A percentile compares a stretch with the other conserved stretches of the same genome.
Conservation (phyloP, 2,329 filamentous ascomycete genomes). For the Aspergillus udagawae region DNA sequence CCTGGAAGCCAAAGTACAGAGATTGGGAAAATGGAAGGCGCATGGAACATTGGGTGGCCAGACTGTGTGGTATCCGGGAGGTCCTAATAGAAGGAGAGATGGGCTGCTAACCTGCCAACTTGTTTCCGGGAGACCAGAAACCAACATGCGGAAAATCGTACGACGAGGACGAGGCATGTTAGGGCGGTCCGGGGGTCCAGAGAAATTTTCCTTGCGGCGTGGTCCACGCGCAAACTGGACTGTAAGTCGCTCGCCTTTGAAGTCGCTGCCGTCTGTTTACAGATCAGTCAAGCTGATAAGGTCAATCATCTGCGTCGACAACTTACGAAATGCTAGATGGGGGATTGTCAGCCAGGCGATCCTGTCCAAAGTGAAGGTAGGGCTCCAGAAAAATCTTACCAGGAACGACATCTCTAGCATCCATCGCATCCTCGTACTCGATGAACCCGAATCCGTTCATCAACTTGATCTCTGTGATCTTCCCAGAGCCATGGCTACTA, state of each 20-base stretch:
- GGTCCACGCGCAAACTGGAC: slow-evolving; percentile 96
- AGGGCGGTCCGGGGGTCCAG: slow-evolving; percentile 60
- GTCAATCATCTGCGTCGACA: slow-evolving; percentile 54
- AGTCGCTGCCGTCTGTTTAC: slow-evolving; percentile 81
- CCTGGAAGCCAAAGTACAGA: slow-evolving; percentile 4
- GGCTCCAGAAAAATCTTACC: slow-evolving; percentile 56
- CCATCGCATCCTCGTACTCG: slow-evolving; percentile 97
- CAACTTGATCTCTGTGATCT: slow-evolving; percentile 98
- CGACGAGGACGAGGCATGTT: slow-evolving; percentile 75
- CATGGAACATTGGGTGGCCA: slow-evolving; percentile 12
- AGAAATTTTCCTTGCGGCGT: slow-evolving; percentile 63
- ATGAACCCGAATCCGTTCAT: slow-evolving; percentile 99
- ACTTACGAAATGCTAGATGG: slow-evolving; percentile 54
- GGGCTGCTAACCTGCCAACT: slow-evolving; percentile 97
- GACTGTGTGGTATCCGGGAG: slow-evolving; percentile 16
- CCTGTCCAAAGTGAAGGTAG: slow-evolving; percentile 1
- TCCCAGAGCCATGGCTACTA: slow-evolving; percentile 88
- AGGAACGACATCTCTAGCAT: slow-evolving; percentile 96
- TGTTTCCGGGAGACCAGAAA: slow-evolving; percentile 96
- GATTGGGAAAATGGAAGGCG: slow-evolving; percentile 13
- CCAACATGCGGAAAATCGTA: slow-evolving; percentile 94
- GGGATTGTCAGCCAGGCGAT: slow-evolving; percentile 18
- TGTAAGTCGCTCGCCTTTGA: slow-evolving; percentile 95
- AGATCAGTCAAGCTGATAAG: slow-evolving; percentile 29
- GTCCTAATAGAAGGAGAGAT: slow-evolving; percentile 29